Percentiles rank a stretch among this genome's conserved stretches.
These are phyloP conservation scores for Wakefieldia striispora DNA, from an alignment of 768 basidiomycete genomes.

Conservation along the genomic window DNA sequence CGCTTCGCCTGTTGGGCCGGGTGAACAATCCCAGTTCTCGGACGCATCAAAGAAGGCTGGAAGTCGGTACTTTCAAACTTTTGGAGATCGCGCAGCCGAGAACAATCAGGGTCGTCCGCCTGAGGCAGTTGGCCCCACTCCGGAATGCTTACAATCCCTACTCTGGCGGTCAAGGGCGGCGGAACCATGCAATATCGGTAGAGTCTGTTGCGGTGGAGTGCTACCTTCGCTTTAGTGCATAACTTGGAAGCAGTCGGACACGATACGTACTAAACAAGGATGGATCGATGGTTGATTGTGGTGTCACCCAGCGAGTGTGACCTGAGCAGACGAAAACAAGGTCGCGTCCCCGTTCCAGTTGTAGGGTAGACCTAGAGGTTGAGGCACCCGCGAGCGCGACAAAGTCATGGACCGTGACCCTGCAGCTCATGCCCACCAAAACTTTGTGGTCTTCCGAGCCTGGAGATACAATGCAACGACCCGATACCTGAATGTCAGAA, in stretches of 20 bases:
- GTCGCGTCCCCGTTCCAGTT: conserved; percentile 20
- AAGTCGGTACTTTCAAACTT: conserved; percentile 43
- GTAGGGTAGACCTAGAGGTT: neutral
- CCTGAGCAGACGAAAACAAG: conserved; percentile 17
- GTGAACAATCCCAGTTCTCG: neutral
- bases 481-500: too few relatives aligned
- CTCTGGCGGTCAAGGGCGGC: conserved; percentile 8
- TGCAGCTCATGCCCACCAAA: neutral
- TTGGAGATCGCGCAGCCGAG: conserved; percentile 38
- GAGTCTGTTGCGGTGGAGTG: conserved; percentile 11
- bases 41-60: conserved; percentile 2
- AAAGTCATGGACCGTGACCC: conserved; percentile 25
- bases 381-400: neutral
- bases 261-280: conserved; percentile 24
- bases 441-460: too few relatives aligned
- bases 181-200: conserved; percentile 24
- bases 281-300: conserved; percentile 7
- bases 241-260: neutral
- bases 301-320: conserved; percentile 18
- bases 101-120: conserved; percentile 35
- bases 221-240: conserved; percentile 17
- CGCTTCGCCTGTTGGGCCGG: conserved; percentile 9
- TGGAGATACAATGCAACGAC: neutral
- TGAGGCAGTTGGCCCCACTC: conserved; percentile 41
- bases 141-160: conserved; percentile 8